Evolutionary conservation across 1,284 basidiomycete genomes (phyloP).

Genomic region (Neolentinus lepideus): DNA sequence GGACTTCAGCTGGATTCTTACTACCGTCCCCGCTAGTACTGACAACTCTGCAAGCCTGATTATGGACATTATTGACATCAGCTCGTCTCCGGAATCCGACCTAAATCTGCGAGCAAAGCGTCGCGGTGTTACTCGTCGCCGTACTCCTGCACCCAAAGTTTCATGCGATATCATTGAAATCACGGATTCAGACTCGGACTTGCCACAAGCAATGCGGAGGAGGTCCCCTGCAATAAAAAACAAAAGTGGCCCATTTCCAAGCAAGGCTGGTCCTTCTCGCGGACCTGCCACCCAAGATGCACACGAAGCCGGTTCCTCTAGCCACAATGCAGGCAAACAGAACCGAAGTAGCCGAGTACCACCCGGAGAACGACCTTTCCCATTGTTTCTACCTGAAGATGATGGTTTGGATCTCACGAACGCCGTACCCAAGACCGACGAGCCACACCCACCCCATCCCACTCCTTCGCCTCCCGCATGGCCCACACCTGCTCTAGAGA

Average conservation of each 20-base stretch:
- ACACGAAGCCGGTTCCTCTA: background rate
- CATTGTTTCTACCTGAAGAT: slow-evolving; percentile 1
- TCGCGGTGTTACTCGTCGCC: background rate
- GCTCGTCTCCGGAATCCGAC: background rate
- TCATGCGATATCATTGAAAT: background rate
- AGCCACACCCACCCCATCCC: background rate
- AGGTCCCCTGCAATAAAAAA: background rate
- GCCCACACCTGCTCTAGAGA: background rate
- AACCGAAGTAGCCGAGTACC: background rate
- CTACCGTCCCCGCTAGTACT: too few species aligned
- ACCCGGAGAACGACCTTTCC: background rate
- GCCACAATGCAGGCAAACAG: background rate
- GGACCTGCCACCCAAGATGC: background rate
- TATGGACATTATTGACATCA: background rate
- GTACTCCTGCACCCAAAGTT: background rate
- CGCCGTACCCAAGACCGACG: background rate
- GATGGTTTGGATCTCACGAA: background rate
- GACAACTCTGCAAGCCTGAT: background rate
- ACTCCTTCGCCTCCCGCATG: background rate
- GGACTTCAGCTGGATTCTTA: too few species aligned
- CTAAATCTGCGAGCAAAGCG: background rate
- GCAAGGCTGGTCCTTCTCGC: background rate
- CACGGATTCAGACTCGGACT: background rate
- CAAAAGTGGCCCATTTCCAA: background rate
- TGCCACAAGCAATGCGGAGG: background rate